A percentile compares a stretch with the other conserved stretches of the same genome.
Conservation (phyloP, 495 filamentous ascomycete genomes). For the Copromyces sp. region DNA sequence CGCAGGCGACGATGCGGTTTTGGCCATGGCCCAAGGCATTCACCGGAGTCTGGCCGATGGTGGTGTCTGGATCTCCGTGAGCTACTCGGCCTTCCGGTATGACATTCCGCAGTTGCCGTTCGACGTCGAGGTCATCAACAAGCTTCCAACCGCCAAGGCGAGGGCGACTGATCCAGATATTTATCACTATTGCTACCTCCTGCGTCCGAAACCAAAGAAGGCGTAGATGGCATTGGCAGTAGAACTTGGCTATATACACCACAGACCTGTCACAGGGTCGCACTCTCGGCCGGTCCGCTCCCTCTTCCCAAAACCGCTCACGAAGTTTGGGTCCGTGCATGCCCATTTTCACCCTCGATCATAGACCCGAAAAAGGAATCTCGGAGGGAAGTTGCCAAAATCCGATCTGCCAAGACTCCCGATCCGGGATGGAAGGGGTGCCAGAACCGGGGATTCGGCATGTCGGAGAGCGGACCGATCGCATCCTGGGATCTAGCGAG, state of each 20-base stretch:
- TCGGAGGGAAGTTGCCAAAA: neutral
- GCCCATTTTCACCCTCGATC: neutral
- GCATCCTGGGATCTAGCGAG: neutral
- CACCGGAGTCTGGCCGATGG: constrained; percentile 12
- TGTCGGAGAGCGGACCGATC: neutral
- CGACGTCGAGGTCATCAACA: constrained; percentile 22
- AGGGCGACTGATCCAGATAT: constrained; percentile 28
- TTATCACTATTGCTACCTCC: constrained; percentile 27
- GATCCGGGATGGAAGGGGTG: neutral
- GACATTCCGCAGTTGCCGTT: constrained; percentile 20
- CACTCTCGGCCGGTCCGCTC: neutral
- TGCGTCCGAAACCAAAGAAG: constrained; percentile 16
- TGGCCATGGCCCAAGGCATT: constrained; percentile 20
- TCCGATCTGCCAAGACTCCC: neutral
- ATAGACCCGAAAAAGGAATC: neutral
- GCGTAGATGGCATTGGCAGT: neutral
- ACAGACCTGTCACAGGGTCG: neutral
- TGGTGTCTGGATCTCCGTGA: constrained; percentile 32
- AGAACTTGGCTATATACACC: neutral
- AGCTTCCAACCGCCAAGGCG: constrained; percentile 23
- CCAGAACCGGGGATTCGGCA: neutral
- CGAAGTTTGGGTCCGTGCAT: neutral
- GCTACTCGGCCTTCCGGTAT: constrained; percentile 28
- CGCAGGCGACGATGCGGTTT: constrained; percentile 18
- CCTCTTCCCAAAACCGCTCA: neutral